These are phyloP conservation scores for Hypholoma sublateritium DNA, from an alignment of 768 basidiomycete species.

Conservation along the genomic window DNA sequence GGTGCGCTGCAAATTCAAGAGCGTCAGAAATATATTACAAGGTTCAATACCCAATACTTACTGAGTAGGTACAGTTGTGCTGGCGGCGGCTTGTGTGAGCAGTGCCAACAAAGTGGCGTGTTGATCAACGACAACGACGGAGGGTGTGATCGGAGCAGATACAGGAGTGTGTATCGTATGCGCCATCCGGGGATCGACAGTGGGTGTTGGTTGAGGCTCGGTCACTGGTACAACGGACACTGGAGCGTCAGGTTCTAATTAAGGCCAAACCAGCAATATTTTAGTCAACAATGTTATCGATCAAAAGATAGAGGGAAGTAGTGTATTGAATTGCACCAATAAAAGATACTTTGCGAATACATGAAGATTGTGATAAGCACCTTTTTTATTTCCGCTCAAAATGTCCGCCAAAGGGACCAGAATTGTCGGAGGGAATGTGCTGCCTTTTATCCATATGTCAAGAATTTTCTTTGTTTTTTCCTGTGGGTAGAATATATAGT, in stretches of 20 bases:
- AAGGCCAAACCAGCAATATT: slow-evolving; percentile 58
- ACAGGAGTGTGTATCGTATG: slow-evolving; percentile 23
- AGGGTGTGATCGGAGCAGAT: slow-evolving; percentile 16
- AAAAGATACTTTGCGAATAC: slow-evolving; percentile 83
- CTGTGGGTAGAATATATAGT: slow-evolving; percentile 45
- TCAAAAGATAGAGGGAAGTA: slow-evolving; percentile 38
- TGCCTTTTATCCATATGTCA: slow-evolving; percentile 94
- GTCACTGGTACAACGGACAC: slow-evolving; percentile 38
- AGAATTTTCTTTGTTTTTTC: slow-evolving; percentile 97
- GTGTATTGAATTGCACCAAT: slow-evolving; percentile 63
- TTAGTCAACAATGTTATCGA: slow-evolving; percentile 68
- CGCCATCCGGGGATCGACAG: slow-evolving; percentile 25
- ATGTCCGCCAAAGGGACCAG: slow-evolving; percentile 71
- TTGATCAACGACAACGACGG: slow-evolving; percentile 38
- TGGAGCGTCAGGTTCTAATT: slow-evolving; percentile 56
- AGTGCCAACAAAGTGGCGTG: slow-evolving; percentile 71
- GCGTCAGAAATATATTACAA: slow-evolving; percentile 2
- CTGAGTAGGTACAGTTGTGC: slow-evolving; percentile 29
- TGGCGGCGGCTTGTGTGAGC: slow-evolving; percentile 62
- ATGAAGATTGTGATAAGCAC: slow-evolving; percentile 75
- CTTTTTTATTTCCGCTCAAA: slow-evolving; percentile 74
- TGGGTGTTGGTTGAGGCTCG: slow-evolving; percentile 27
- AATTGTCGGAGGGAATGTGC: slow-evolving; percentile 81
- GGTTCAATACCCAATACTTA: slow-evolving; percentile 28
- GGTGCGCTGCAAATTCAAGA: slow-evolving; percentile 55